Evolutionary conservation across 768 basidiomycete species (phyloP), one percentile per base, ranked within the genome.

Genomic region (Boletus coccyginus): DNA sequence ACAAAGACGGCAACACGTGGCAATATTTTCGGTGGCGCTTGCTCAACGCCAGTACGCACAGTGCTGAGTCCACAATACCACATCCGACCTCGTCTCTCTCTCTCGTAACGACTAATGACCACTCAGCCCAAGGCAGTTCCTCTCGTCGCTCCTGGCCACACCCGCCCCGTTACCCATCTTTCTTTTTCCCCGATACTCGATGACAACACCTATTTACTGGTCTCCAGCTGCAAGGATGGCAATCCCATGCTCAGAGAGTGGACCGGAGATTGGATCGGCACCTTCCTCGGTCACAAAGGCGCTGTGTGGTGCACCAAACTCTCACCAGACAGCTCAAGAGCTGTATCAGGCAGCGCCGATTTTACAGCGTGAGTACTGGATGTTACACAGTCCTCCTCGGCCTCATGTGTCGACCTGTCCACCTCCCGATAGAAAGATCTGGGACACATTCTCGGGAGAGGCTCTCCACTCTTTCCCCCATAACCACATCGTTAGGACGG

Each of bases 191-290:
- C 85, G 14, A 81, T 91, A 61, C 84, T 92, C 68, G 82, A 92
- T 24, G 95, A 98, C 73, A 83, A 84, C 60, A 84, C 86, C 43
- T 98, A 88, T 74, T 77, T 98, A 60, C 82, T 99, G 60, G 89
- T 98, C 67, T 98, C 95, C 55, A 90, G 91, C 65, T 98, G 97
- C 79, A 99, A 98, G 75, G 97, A 98, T 80, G 97, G 97, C 35
- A 98, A 94, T 66, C 95, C 94, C 44, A 95, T 96, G 92, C 77
- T 97, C 62, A 85, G 94, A 68, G 90, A 94, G 67, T 96, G 95
- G 95, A 91, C 92, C 53, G 96, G 96, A 35, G 97, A 99, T 73
- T 99, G 97, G 97, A 91, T 97, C 69, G 97, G 97, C 38, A 92
- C 90, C 17, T 92, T 91, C 71, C 78, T 92, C 41, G 89, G 90